Base-by-base conservation (phyloP, 352 stramenopile species). In the Pelagophyceae sp. region DNA sequence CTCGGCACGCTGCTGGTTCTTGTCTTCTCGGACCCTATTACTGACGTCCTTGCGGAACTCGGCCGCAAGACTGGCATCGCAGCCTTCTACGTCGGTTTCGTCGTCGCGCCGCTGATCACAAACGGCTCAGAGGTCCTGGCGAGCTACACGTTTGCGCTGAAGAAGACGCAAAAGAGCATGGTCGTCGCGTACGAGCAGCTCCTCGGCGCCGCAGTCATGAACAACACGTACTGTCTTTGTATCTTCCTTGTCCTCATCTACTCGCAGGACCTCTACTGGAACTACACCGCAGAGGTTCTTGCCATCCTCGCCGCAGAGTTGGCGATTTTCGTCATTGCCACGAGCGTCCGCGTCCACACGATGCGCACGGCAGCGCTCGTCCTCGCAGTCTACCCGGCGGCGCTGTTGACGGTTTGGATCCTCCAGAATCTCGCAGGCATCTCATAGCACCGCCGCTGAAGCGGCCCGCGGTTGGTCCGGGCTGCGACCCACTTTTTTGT, bases 201-300 rank as follows among this genome's bases (percentile, higher is more conserved):
- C 70, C 89, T 97, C 33, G 96, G 96, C 37, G 95, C 95, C 37
- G 95, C 94, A 23, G 96, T 92, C 82, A 98, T 99, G 94, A 99
- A 99, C 89, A 99, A 99, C 87, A 99, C 96, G n/a, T 98, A 99
- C 82, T 98, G 93, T 80, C 87, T 99, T 29, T 94, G 91, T 40
- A 97, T 99, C 80, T 98, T 99, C 78, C 94, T 98, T 79, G 89
- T 91, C 76, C 88, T 99, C 58, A 96, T 98, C 82, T 97, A 91
- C 79, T 95, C 97, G 80, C 93, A 96, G 54, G 87, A 89, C 3
- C 86, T 99, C 32, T 92, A 95, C 70, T 99, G 96, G 96, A 85
- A 98, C 83, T 99, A 98, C 84, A 97, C 91, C 74, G 94, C 95
- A 33, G 96, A 99, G 85, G 98, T 94, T 17, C 90, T 98, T 72